phyloP scores from a whole-genome alignment of 192 early-diverging fungal genomes.

The Chytriomyces hyalinus region DNA sequence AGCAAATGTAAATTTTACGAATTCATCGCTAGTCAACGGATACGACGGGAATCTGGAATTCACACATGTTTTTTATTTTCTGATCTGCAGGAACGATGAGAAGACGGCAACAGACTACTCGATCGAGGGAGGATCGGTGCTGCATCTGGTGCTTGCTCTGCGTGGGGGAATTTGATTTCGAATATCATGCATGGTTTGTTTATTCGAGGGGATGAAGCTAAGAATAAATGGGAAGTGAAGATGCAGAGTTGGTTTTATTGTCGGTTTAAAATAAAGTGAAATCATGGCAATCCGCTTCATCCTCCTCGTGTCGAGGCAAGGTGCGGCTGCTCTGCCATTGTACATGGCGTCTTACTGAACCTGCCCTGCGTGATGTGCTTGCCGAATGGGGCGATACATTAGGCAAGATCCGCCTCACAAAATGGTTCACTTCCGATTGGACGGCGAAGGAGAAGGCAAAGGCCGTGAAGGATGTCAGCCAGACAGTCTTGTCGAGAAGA shows the following conservation, averaged over 20 bases:
- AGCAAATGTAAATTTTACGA: conserved; percentile 79
- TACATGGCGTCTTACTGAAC: background rate
- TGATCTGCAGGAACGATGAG: conserved; percentile 72
- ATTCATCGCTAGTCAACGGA: background rate
- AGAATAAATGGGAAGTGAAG: no score
- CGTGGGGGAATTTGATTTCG: conserved; percentile 72
- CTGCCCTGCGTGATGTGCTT: background rate
- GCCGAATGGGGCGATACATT: background rate
- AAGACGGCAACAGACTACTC: conserved; percentile 69
- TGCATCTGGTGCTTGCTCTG: conserved; percentile 94
- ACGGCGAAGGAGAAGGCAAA: conserved; percentile 89
- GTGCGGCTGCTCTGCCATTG: conserved; percentile 10
- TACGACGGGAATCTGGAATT: background rate
- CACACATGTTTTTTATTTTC: conserved; percentile 10
- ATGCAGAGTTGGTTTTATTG: no score
- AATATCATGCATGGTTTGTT: no score
- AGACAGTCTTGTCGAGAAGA: conserved; percentile 81
- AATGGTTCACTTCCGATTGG: conserved; percentile 61
- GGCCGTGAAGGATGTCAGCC: conserved; percentile 90
- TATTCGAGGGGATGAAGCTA: no score
- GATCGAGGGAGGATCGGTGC: conserved; percentile 78
- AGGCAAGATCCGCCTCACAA: conserved; percentile 60
- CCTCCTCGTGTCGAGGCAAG: conserved; percentile 55
- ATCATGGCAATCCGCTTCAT: conserved; percentile 54
- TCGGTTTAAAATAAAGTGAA: no score